Conservation (phyloP, 1,284 basidiomycete genomes). For the Anthracocystis setariae region DNA sequence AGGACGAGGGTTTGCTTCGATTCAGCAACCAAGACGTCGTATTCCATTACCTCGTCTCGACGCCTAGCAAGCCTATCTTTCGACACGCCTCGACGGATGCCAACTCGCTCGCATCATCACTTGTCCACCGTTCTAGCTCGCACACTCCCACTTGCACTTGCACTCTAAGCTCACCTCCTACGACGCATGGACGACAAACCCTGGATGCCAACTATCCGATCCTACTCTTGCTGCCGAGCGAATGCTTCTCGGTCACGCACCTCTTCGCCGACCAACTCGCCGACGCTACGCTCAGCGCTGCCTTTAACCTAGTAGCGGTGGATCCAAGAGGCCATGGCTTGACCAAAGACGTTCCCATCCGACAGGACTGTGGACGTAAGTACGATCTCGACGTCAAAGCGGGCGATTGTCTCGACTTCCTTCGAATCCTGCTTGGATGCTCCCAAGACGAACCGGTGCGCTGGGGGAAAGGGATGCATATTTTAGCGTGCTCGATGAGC, state of each 20-base stretch:
- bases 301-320: conserved; percentile 24
- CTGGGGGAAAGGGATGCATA: conserved; percentile 16
- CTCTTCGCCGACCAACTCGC: conserved; percentile 24
- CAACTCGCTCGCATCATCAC: conserved; percentile 1
- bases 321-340: conserved; percentile 26
- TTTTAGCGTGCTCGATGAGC: conserved; percentile 22
- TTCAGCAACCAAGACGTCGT: conserved; percentile 6
- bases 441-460: neutral
- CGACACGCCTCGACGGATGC: conserved; percentile 3
- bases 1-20: conserved; percentile 3
- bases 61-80: conserved; percentile 12
- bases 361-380: neutral
- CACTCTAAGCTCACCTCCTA: neutral
- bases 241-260: conserved; percentile 24
- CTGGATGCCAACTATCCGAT: conserved; percentile 22
- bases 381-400: conserved; percentile 34
- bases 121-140: neutral
- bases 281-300: conserved; percentile 1
- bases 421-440: neutral
- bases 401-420: conserved; percentile 15
- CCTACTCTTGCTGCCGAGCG: conserved; percentile 20
- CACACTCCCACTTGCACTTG: no score
- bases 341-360: conserved; percentile 16
- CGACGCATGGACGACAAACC: neutral
- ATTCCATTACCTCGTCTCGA: conserved; percentile 27